Percentiles rank a stretch among this genome's conserved stretches.
Conservation (phyloP, 2,329 filamentous ascomycete species). For the Trichoderma koningii region DNA sequence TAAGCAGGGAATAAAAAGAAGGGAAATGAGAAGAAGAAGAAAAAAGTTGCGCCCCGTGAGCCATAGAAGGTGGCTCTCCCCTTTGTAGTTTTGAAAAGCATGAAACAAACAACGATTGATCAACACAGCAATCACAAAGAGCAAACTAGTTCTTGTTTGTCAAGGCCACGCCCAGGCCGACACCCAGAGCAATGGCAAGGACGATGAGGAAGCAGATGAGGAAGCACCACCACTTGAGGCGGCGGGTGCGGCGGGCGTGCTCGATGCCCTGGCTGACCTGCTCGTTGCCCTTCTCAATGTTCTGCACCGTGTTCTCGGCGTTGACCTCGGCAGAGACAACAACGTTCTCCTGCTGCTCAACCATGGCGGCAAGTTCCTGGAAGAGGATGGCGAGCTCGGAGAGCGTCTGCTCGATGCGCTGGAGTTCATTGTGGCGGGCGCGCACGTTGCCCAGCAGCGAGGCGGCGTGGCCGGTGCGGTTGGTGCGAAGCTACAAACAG, state of each 20-base stretch:
- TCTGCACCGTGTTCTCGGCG: constrained; percentile 64
- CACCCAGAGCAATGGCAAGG: constrained; percentile 55
- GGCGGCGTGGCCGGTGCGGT: constrained; percentile 71
- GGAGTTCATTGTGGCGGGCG: constrained; percentile 79
- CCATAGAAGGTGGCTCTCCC: constrained; percentile 6
- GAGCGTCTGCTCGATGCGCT: constrained; percentile 76
- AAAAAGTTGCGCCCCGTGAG: constrained; percentile 22
- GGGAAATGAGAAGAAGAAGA: background rate
- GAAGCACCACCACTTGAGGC: constrained; percentile 81
- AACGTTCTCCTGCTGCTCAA: constrained; percentile 70
- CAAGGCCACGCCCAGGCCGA: constrained; percentile 55
- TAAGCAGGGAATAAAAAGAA: constrained; percentile 12
- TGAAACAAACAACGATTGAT: background rate
- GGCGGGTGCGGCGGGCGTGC: constrained; percentile 66
- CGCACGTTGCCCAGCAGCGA: constrained; percentile 76
- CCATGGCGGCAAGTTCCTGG: constrained; percentile 71
- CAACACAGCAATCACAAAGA: background rate
- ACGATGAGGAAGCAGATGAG: constrained; percentile 61
- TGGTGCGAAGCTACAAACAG: constrained; percentile 64
- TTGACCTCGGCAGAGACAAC: constrained; percentile 65
- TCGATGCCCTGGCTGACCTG: constrained; percentile 70
- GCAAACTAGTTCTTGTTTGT: constrained; percentile 30
- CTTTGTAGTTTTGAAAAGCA: constrained; percentile 7
- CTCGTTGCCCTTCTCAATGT: constrained; percentile 69
- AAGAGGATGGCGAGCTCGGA: constrained; percentile 70